Percentiles rank a stretch among this genome's conserved stretches.
phyloP scores from a whole-genome alignment of 129 eudicot species.

The Calendula officinalis region DNA sequence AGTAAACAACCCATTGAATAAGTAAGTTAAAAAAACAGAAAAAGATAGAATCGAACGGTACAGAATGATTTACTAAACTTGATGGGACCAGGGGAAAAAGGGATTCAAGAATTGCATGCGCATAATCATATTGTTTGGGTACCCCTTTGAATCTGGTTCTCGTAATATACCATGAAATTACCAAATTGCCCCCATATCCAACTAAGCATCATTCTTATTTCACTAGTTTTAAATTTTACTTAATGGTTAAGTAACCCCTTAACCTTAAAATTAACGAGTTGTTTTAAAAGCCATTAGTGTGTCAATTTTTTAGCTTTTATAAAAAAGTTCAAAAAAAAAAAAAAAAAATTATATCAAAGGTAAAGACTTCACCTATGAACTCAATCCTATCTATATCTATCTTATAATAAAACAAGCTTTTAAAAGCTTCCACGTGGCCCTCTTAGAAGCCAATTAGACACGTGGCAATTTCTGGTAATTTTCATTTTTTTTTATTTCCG shows the following conservation, averaged over 20 bases:
- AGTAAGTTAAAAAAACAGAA: not conserved
- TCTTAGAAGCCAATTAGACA: too few species aligned
- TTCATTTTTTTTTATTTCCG: too few species aligned
- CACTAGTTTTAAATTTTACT: not conserved
- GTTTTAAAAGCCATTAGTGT: not conserved
- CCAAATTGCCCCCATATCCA: slow-evolving; percentile 10
- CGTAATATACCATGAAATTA: not conserved
- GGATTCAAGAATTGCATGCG: slow-evolving; percentile 25
- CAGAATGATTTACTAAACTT: not conserved
- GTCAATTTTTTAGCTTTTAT: too few species aligned
- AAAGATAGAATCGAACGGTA: not conserved
- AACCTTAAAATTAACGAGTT: slow-evolving; percentile 4
- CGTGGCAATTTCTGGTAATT: too few species aligned
- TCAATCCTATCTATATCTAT: not conserved
- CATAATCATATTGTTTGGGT: slow-evolving; percentile 31
- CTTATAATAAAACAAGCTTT: too few species aligned
- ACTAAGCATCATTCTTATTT: not conserved
- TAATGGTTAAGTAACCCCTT: slow-evolving; percentile 14
- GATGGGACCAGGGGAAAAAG: slow-evolving; percentile 19
- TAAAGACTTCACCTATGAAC: not conserved
- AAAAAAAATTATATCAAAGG: not conserved
- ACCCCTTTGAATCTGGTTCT: slow-evolving; percentile 26
- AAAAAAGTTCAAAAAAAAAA: too few species aligned
- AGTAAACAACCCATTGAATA: not conserved
- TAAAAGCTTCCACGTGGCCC: too few species aligned